Base-by-base conservation (phyloP, 176 grass and related monocot genomes). In the Carex pumila region DNA sequence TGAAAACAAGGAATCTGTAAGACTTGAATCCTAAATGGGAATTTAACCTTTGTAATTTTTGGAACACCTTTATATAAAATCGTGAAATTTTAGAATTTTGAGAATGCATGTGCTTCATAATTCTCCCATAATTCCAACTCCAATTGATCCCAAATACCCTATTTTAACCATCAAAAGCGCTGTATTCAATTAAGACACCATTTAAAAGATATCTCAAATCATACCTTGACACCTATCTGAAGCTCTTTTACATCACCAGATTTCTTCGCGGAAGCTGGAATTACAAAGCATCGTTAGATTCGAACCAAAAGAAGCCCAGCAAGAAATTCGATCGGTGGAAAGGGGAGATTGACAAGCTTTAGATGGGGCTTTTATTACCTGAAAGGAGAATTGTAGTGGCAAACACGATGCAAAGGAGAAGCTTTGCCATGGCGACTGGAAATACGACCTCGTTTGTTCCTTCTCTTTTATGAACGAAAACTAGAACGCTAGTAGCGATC, bases 151-250 rank as follows among this genome's bases (percentile, higher is more conserved):
- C 76, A 58, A 80, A 61, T 34, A 15, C 29, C 12, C 22, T 9
- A 79, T 57, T 79, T 57, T 3, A 65, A 65, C 61, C 9, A 10
- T 31, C 61, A 31, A 65, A 65, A 10, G 15, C 30, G 15, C 65
- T 17, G 65, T 31, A 36, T 67, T 14, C 34, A 6, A 14, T 17
- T 31, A 19, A 80, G 17, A 80, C 17, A 32, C 47, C 36, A 83
- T 14, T 52, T 18, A 32, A 78, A 77, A 12, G n/a, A 50, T 41
- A 53, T 65, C 36, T 25, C 34, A 74, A 32, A 17, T 50, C 6
- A 34, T 92, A 99, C 93, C 93, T 95, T 99, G 10, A 99, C 88
- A 25, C 96, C 93, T 85, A 99, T 99, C 91, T 95, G 96, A 39
- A 95, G 96, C 49, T 93, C 93, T 52, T 89, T 88, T 45, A 99